Evolutionary conservation across 2,329 filamentous ascomycete species (phyloP), one percentile per base, ranked within the genome.

Genomic region (Gnomoniopsis sp.): DNA sequence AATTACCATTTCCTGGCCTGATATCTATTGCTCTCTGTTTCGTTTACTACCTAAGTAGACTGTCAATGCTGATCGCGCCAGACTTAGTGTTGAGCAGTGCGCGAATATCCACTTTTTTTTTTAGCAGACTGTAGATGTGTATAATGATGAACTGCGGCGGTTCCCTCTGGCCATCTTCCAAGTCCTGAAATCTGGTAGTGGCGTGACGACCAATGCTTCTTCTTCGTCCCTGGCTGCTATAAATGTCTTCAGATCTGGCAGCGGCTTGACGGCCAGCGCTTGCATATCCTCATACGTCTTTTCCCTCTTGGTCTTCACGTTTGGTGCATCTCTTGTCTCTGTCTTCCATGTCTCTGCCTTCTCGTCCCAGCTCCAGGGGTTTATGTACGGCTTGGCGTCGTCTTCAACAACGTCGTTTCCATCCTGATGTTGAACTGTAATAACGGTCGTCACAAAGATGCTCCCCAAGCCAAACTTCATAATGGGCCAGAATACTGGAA

Each of bases 401-500:
- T 49, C 23, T 3, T 46, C 53, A 19, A 11, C 30, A 19, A 21
- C 47, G 17, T 49, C 46, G 10, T 47, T 23, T n/a, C 17, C 52
- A 38, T 65, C 63, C 8, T 63, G 17, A 23, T 47, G 63, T 6
- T 65, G 66, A 21, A 69, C 61, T 19, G 66, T 62, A 49, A 74
- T 67, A 52, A 73, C 71, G 17, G 70, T 69, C 17, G 72, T 74
- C 22, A 74, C 68, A 58, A 74, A 73, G 57, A 74, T 73, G 30
- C 57, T 64, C 49, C 66, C 68, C 49, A 71, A 52, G 17, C 58
- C 60, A 17, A 68, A 61, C 17, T 65, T 63, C 7, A 74, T 58
- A 8, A 69, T 62, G 59, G 52, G 53, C 48, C 46, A 57, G 43
- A 49, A 56, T 11, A 60, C 53, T 1, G 57, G 60, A 8, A 59